phyloP scores from a whole-genome alignment of 2,329 filamentous ascomycete genomes.

The Blastomyces parvus region DNA sequence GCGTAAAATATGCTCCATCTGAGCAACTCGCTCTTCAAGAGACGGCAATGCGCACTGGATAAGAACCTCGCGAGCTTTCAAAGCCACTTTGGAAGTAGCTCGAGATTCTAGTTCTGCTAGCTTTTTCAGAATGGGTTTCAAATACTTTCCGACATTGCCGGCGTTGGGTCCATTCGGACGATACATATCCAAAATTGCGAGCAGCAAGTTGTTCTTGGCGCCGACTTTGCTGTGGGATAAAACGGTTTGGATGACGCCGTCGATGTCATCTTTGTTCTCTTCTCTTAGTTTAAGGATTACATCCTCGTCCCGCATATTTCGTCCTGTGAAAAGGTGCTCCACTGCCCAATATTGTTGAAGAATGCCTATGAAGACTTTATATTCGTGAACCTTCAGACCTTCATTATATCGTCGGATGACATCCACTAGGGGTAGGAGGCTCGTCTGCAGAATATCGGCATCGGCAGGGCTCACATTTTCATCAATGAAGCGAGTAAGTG shows the following conservation, averaged over 20 bases:
- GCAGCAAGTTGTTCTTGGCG: slow-evolving; percentile 85
- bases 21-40: slow-evolving; percentile 81
- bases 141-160: slow-evolving; percentile 78
- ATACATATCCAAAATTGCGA: slow-evolving; percentile 90
- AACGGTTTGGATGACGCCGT: slow-evolving; percentile 75
- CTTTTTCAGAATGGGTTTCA: slow-evolving; percentile 71
- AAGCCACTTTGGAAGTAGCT: slow-evolving; percentile 83
- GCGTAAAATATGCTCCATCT: slow-evolving; percentile 98
- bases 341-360: slow-evolving; percentile 72
- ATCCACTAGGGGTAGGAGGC: slow-evolving; percentile 64
- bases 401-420: slow-evolving; percentile 75
- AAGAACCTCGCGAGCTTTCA: slow-evolving; percentile 94
- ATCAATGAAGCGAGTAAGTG: slow-evolving; percentile 77
- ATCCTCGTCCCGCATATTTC: slow-evolving; percentile 80
- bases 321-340: slow-evolving; percentile 78
- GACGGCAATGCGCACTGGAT: slow-evolving; percentile 96
- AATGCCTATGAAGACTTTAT: slow-evolving; percentile 68
- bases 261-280: slow-evolving; percentile 86
- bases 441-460: slow-evolving; percentile 60
- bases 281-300: slow-evolving; percentile 90
- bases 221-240: slow-evolving; percentile 88
- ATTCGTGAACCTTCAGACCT: slow-evolving; percentile 83
- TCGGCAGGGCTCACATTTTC: slow-evolving; percentile 70
- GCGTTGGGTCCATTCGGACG: slow-evolving; percentile 86
- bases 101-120: slow-evolving; percentile 83